A percentile compares a stretch with the other conserved stretches of the same genome.
Conservation (phyloP, 2,329 filamentous ascomycete genomes). For the Alternaria sp. region DNA sequence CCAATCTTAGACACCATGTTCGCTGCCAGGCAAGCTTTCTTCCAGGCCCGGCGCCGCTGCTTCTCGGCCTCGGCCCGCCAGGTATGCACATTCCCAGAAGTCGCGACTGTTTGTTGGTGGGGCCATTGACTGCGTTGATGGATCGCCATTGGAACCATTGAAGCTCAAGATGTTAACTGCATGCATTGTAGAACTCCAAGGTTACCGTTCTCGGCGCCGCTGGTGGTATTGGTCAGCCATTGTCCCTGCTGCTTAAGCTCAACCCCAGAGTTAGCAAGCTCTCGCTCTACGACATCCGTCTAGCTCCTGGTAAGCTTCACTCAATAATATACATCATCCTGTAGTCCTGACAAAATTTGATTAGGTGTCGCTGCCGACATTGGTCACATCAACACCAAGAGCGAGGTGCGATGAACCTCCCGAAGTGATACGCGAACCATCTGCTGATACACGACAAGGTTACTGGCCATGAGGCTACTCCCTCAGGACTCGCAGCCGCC, state of each 20-base stretch:
- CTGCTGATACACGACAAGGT: slow-evolving; percentile 61
- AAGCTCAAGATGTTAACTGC: slow-evolving; percentile 33
- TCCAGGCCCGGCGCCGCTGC: slow-evolving; percentile 60
- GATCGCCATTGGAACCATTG: slow-evolving; percentile 21
- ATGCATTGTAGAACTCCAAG: slow-evolving; percentile 79
- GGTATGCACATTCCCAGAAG: slow-evolving; percentile 50
- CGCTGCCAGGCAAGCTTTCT: slow-evolving; percentile 64
- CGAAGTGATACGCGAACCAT: slow-evolving; percentile 15
- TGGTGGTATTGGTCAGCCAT: slow-evolving; percentile 97
- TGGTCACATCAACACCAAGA: slow-evolving; percentile 99
- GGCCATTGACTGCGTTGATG: slow-evolving; percentile 16
- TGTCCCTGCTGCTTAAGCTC: slow-evolving; percentile 98
- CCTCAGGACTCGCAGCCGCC: slow-evolving; percentile 76
- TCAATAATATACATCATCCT: slow-evolving; percentile 1
- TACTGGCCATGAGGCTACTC: slow-evolving; percentile 83
- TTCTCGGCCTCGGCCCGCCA: slow-evolving; percentile 63
- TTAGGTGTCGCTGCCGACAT: slow-evolving; percentile 97
- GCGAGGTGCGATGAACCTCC: slow-evolving; percentile 60
- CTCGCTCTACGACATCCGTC: slow-evolving; percentile 96
- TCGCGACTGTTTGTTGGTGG: slow-evolving; percentile 35
- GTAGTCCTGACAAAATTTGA: slow-evolving; percentile 30
- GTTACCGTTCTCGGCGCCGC: slow-evolving; percentile 95
- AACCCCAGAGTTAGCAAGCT: slow-evolving; percentile 94
- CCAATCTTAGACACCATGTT: slow-evolving; percentile 66
- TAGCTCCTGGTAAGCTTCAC: slow-evolving; percentile 78